Evolutionary conservation across 495 filamentous ascomycete genomes (phyloP), one percentile per base, ranked within the genome.

Genomic region (Penicillium angulare): DNA sequence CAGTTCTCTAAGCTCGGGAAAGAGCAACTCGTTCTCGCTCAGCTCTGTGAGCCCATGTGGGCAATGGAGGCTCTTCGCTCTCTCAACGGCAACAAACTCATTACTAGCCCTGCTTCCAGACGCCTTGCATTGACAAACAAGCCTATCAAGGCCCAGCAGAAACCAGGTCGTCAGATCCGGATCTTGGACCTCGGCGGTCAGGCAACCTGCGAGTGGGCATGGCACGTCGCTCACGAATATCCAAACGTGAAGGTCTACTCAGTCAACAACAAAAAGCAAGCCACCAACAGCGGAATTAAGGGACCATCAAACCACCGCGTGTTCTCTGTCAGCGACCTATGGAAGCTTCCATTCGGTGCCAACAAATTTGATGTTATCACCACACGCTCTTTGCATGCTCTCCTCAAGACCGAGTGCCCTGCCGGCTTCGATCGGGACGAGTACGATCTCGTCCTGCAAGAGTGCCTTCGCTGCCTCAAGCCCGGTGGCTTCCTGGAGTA

Each of bases 401-500:
- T 89, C 29, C 79, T 97, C 44, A 92, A 90, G 69, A 80, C 82
- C 7, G 61, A 84, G 69, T 56, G 74, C 65, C 67, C 77, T 13
- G 46, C 53, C 7, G 66, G 70, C 18, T 73, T 84, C 61, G 74
- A 80, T 20, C 63, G 76, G 23, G 92, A 98, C 58, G 92, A 97
- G 63, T 97, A 92, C 73, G 88, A 95, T 57, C 79, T 85, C 34
- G 91, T 87, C 55, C 79, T 97, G 1, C 69, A 72, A 26, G 93
- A 98, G 70, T 95, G 90, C 68, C 81, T 88, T 65, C 92, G 93
- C 47, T 85, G 89, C 48, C 83, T 98, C 59, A 93, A 92, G 70
- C 93, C 91, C 0, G 92, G 91, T 42, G 93, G 93, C 12, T 90
- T 89, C 66, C 74, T 98, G 52, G 92, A 98, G 61, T 98, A 90